These are phyloP conservation scores for Chenopodium suecicum DNA, from an alignment of 148 eudicot species.

Conservation along the genomic window DNA sequence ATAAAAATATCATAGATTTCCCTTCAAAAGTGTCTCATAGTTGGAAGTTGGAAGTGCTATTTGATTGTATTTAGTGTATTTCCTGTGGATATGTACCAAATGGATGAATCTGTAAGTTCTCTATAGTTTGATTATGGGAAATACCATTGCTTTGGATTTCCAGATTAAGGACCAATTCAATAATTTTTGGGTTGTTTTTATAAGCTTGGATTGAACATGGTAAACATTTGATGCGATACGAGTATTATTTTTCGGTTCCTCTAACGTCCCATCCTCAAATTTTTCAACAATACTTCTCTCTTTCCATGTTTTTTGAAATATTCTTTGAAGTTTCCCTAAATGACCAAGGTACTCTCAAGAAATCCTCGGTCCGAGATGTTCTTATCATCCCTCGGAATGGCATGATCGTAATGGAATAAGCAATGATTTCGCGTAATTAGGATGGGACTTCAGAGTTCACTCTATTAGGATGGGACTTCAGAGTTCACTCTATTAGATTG, in stretches of 20 bases:
- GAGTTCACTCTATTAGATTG: neutral
- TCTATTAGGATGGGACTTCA: neutral
- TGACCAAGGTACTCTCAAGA: no score
- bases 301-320: no score
- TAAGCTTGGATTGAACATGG: neutral
- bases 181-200: neutral
- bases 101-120: constrained; percentile 14
- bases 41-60: constrained; percentile 11
- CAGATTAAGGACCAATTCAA: neutral
- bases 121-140: neutral
- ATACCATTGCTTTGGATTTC: constrained; percentile 10
- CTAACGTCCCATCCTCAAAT: neutral
- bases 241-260: no score
- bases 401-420: neutral
- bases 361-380: no score
- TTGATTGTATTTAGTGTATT: constrained; percentile 27
- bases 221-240: neutral
- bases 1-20: constrained; percentile 25
- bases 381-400: neutral
- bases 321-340: no score
- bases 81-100: constrained; percentile 5
- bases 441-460: neutral
- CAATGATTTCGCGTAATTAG: neutral
- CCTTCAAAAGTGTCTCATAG: neutral
- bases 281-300: no score